Percentiles rank a stretch among this genome's conserved stretches.
phyloP scores from a whole-genome alignment of 495 filamentous ascomycete genomes.

The Lasiosphaeria ovina region DNA sequence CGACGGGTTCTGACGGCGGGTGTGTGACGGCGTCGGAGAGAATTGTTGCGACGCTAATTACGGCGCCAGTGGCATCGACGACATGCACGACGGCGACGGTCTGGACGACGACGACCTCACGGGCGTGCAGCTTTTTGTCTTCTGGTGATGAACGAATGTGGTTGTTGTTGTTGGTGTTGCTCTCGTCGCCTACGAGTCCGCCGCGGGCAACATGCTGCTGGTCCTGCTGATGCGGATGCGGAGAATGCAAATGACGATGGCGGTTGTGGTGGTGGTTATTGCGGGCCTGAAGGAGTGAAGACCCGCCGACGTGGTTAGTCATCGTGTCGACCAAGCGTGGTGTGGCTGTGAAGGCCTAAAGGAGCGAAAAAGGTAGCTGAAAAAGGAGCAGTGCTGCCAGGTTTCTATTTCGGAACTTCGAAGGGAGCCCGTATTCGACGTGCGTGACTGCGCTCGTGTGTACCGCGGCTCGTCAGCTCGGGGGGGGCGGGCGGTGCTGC shows the following conservation, averaged over 20 bases:
- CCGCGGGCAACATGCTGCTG: conserved; percentile 15
- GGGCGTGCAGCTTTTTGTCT: conserved; percentile 25
- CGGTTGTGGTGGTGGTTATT: conserved; percentile 31
- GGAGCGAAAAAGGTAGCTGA: conserved; percentile 14
- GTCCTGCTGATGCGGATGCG: conserved; percentile 25
- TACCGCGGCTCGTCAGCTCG: conserved; percentile 19
- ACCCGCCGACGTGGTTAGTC: conserved; percentile 48
- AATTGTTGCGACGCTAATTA: conserved; percentile 38
- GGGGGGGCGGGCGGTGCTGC: conserved; percentile 16
- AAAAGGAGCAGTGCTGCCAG: neutral
- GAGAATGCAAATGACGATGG: conserved; percentile 30
- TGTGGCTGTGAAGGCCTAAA: conserved; percentile 27
- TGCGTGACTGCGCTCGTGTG: conserved; percentile 10
- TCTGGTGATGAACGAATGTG: conserved; percentile 38
- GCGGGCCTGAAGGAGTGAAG: conserved; percentile 56
- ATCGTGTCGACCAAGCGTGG: conserved; percentile 40
- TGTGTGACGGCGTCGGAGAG: conserved; percentile 22
- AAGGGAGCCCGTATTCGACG: conserved; percentile 31
- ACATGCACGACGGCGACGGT: conserved; percentile 51
- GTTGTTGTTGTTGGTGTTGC: conserved; percentile 19
- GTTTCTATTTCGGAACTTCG: conserved; percentile 1
- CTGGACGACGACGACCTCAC: conserved; percentile 43
- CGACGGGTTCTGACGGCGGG: conserved; percentile 11
- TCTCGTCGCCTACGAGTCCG: conserved; percentile 10
- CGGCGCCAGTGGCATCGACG: conserved; percentile 46